These are phyloP conservation scores for Penicillium sp. DNA, from an alignment of 2,329 filamentous ascomycete species.

Conservation along the genomic window DNA sequence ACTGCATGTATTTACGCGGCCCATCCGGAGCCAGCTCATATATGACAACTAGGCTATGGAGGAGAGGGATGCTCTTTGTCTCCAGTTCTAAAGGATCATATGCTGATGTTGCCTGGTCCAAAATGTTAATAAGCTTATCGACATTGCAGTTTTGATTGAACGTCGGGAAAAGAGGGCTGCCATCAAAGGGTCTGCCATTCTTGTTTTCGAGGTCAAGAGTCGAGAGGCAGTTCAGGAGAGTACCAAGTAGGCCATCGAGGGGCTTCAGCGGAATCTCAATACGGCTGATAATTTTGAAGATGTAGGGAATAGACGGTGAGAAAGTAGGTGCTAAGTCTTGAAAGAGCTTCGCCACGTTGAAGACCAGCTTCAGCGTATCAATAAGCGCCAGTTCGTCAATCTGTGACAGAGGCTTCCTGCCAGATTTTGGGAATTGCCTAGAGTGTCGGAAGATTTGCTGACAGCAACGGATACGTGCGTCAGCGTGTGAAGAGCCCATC, in stretches of 20 bases:
- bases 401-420: constrained; percentile 39
- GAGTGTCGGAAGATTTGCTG: constrained; percentile 73
- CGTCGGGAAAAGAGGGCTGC: constrained; percentile 68
- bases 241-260: constrained; percentile 72
- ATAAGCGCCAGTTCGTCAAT: constrained; percentile 78
- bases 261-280: constrained; percentile 67
- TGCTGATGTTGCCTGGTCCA: constrained; percentile 67
- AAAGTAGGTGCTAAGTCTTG: constrained; percentile 67
- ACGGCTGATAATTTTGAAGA: constrained; percentile 71
- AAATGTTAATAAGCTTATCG: constrained; percentile 70
- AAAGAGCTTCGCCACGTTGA: constrained; percentile 82
- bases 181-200: constrained; percentile 50
- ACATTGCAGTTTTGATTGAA: constrained; percentile 63
- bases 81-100: constrained; percentile 77
- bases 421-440: constrained; percentile 55
- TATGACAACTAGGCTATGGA: constrained; percentile 75
- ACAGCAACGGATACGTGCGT: constrained; percentile 11
- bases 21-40: constrained; percentile 69
- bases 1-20: constrained; percentile 67
- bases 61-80: constrained; percentile 68
- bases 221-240: constrained; percentile 78
- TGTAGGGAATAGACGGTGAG: constrained; percentile 68
- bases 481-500: constrained; percentile 18
- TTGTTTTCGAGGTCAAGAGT: constrained; percentile 73
- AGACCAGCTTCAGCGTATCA: constrained; percentile 85